Evolutionary conservation across 176 grass and related monocot genomes (phyloP).

Genomic region (Avena atlantica): DNA sequence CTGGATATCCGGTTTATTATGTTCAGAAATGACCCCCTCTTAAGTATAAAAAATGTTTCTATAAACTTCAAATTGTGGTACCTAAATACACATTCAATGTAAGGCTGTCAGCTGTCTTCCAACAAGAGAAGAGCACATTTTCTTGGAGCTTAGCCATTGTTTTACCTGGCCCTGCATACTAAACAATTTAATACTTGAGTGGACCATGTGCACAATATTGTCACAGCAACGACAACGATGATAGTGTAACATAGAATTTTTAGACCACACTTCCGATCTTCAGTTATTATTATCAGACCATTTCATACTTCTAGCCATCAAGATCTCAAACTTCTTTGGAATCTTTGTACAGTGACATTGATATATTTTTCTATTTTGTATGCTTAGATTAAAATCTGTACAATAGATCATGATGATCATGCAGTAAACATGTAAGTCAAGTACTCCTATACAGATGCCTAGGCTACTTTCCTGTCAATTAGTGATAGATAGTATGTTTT

Average conservation of each 20-base stretch:
- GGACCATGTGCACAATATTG: background rate
- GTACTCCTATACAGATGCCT: background rate
- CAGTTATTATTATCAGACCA: background rate
- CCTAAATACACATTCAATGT: slow-evolving; percentile 7
- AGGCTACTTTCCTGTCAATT: background rate
- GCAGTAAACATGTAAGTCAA: background rate
- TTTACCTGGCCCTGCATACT: slow-evolving; percentile 1
- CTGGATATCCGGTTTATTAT: background rate
- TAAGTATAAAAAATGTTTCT: slow-evolving; percentile 1
- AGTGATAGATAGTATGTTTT: background rate
- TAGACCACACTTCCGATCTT: background rate
- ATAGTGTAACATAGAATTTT: slow-evolving; percentile 5
- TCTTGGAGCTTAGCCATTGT: background rate
- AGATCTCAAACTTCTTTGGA: background rate
- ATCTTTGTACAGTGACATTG: background rate
- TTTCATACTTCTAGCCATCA: background rate
- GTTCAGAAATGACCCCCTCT: slow-evolving; percentile 3
- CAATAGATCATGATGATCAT: background rate
- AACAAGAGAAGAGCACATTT: background rate
- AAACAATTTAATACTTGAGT: background rate
- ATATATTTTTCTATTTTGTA: background rate
- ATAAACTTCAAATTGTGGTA: background rate
- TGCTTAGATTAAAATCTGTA: background rate
- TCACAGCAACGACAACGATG: background rate
- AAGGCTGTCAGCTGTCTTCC: background rate